Evolutionary conservation across 1,139 yeast genomes (phyloP), one percentile per base, ranked within the genome.

Genomic region (Scheffersomyces cryptocercus): DNA sequence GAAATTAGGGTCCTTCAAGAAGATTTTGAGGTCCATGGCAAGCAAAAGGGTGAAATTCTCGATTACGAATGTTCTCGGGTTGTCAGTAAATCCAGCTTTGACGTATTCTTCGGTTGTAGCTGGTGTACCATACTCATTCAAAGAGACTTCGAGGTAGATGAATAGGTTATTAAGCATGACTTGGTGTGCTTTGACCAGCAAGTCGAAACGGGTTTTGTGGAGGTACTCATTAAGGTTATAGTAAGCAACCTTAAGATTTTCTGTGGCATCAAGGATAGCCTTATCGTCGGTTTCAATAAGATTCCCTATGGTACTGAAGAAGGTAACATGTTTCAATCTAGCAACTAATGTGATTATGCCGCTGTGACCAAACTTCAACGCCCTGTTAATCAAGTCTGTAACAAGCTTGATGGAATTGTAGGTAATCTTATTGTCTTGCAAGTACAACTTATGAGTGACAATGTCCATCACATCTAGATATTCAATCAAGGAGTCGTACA

Each of bases 1-100:
- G 60, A 78, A 75, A 58, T 80, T 80, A 10, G 83, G 75, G 53
- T 75, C 81, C 48, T 75, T 75, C 37, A 81, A 64, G 56, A 79
- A 79, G 40, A 77, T 70, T 54, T 75, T 68, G 46, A 80, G 64
- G 54, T 79, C 81, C 70, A 79, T 70, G 10, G 82, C 73, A 44
- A 69, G 59, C 51, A 72, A 62, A 41, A 73, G 55, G 39, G 73
- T 51, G 53, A 73, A 76, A 48, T 73, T 69, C 14, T 69, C 73
- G 12, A 67, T 63, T 5, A 77, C 72, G 51, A 69, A 75, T 33
- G 67, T 61, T 36, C 63, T 56, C 1, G 81, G 80, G 48, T 72
- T 65, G 14, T 68, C 70, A 6, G 79, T 70, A 49, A 77, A 75
- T 3, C 81, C 81, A 10, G 79, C 76, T 50, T 68, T 72, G 26